A percentile compares a stretch with the other conserved stretches of the same genome.
Conservation (phyloP, 75 land plant genomes). For the Selaginella tamariscina region DNA sequence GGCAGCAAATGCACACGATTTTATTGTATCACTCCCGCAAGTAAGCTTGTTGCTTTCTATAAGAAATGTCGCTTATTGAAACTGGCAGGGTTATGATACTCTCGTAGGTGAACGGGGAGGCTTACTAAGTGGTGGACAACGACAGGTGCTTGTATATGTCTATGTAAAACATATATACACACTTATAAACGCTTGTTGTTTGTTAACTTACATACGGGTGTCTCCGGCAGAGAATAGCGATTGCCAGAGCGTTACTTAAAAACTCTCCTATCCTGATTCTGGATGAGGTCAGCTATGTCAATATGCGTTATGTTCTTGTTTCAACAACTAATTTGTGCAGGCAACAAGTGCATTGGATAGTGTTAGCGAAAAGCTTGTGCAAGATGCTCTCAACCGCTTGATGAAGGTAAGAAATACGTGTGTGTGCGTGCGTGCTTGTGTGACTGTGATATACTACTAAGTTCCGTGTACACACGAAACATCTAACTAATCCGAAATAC, state of each 20-base stretch:
- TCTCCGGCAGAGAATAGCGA: conserved; percentile 72
- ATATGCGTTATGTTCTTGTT: background rate
- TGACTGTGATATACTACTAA: background rate
- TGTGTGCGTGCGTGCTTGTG: background rate
- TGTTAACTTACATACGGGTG: background rate
- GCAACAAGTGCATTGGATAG: conserved; percentile 96
- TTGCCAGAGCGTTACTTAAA: conserved; percentile 93
- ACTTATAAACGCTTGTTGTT: background rate
- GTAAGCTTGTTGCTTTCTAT: conserved; percentile 24
- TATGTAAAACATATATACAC: background rate
- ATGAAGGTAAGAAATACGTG: conserved; percentile 51
- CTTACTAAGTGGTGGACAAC: conserved; percentile 90
- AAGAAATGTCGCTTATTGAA: background rate
- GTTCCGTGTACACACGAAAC: background rate
- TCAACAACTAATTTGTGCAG: conserved; percentile 33
- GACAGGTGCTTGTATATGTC: conserved; percentile 55
- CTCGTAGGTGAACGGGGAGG: conserved; percentile 94
- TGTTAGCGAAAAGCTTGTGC: conserved; percentile 86
- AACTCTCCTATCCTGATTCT: conserved; percentile 86
- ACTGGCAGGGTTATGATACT: conserved; percentile 79
- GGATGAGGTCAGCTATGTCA: conserved; percentile 56
- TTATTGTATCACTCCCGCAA: conserved; percentile 84
- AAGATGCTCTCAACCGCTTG: conserved; percentile 67
- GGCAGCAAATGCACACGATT: conserved; percentile 99
- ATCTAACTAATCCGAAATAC: background rate